Evolutionary conservation across 768 basidiomycete species (phyloP).

Genomic region (Suillus placidus): DNA sequence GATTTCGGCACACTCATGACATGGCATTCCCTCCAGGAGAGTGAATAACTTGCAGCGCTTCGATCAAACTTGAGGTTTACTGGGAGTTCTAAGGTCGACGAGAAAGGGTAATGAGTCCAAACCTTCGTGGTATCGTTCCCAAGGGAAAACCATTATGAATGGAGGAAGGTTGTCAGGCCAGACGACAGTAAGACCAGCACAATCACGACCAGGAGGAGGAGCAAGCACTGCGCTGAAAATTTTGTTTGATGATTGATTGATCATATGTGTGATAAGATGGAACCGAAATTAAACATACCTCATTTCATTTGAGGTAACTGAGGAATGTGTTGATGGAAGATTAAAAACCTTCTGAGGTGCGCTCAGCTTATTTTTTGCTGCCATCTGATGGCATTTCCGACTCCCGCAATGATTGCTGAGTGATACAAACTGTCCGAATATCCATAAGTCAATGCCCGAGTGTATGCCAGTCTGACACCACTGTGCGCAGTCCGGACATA

Average conservation of each 20-base stretch:
- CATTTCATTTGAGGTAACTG: neutral
- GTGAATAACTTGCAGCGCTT: neutral
- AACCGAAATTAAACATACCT: neutral
- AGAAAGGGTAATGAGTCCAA: neutral
- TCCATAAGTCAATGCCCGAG: neutral
- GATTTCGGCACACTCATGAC: neutral
- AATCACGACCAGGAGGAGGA: neutral
- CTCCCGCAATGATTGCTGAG: neutral
- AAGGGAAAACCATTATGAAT: neutral
- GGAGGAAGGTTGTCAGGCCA: neutral
- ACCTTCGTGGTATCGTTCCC: neutral
- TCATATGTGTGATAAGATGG: neutral
- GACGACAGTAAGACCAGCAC: neutral
- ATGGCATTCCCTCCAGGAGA: neutral
- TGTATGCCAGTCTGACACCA: slow-evolving; percentile 1
- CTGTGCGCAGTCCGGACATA: neutral
- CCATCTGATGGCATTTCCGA: neutral
- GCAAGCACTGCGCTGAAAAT: neutral
- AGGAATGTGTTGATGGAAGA: neutral
- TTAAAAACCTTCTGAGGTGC: neutral
- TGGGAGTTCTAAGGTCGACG: neutral
- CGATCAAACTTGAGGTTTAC: neutral
- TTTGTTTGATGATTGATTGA: neutral
- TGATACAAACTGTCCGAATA: neutral
- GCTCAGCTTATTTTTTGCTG: neutral